These are phyloP conservation scores for Cucumis sativus DNA, from an alignment of 306 rosid genomes.

Conservation along the genomic window Cucumber_9930_V3 NC_026655.2:23651001-23651500, in stretches of 20 bases:
- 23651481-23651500: conserved; percentile 64
- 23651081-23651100: conserved; percentile 61
- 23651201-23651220: conserved; percentile 72
- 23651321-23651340: conserved; percentile 81
- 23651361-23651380: conserved; percentile 45
- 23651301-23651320: conserved; percentile 82
- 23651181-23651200: conserved; percentile 43
- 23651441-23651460: conserved; percentile 67
- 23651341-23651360: conserved; percentile 64
- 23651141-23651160: conserved; percentile 41
- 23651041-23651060: conserved; percentile 39
- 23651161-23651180: conserved; percentile 52
- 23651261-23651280: conserved; percentile 53
- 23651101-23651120: conserved; percentile 65
- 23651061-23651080: conserved; percentile 43
- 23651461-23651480: conserved; percentile 43
- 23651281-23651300: conserved; percentile 71
- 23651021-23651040: conserved; percentile 61
- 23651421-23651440: conserved; percentile 57
- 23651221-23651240: conserved; percentile 68
- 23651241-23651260: conserved; percentile 51
- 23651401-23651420: conserved; percentile 69
- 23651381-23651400: conserved; percentile 54
- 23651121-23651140: conserved; percentile 81
- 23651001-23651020: conserved; percentile 73